Base-by-base conservation (phyloP, 148 eudicot genomes). In the Chenopodium quinoa region DNA sequence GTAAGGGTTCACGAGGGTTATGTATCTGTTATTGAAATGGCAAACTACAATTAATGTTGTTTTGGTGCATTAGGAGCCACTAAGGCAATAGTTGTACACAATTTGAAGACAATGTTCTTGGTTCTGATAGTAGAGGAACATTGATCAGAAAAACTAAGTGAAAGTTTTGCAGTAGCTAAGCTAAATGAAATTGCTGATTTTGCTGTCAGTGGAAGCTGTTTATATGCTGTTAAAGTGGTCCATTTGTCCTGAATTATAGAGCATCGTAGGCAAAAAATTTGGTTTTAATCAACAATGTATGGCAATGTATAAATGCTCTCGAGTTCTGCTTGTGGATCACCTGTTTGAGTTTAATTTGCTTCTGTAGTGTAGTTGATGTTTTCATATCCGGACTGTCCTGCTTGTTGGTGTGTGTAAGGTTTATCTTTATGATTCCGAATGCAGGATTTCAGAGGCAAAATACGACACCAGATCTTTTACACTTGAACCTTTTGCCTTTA, bases 361-460 rank as follows among this genome's bases (percentile, higher is more conserved):
- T 56, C 12, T 67, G 23, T 54, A 50, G 12, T 50, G 52, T 54
- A 40, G 48, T 25, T 71, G 72, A 32, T 40, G 77, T 44, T 64
- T 67, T 16, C 7, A 29, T 74, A 50, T 11, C 5, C 3, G 52
- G 19, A 74, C 60, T 50, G 63, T 27, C 62, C 62, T 50, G 40
- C 77, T 74, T 52, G n/a, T 5, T 25, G 20, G 37, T 74, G 22
- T 46, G 16, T 9, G 6, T 48, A 1, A 37, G 13, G 50, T 71
- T 1, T 11, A 25, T 47, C 23, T 73, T 73, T 0, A 22, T 47
- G 31, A 64, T 44, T 69, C 10, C 14, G 14, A 37, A 56, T 81
- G 79, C 82, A 85, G 87, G 58, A 20, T 73, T 2, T 19, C 19
- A 37, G 78, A 73, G 72, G 54, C 71, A 22, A 50, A 44, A 22